Evolutionary conservation across 257 asterid genomes (phyloP).

Genomic region (Nicotiana otophora): DNA sequence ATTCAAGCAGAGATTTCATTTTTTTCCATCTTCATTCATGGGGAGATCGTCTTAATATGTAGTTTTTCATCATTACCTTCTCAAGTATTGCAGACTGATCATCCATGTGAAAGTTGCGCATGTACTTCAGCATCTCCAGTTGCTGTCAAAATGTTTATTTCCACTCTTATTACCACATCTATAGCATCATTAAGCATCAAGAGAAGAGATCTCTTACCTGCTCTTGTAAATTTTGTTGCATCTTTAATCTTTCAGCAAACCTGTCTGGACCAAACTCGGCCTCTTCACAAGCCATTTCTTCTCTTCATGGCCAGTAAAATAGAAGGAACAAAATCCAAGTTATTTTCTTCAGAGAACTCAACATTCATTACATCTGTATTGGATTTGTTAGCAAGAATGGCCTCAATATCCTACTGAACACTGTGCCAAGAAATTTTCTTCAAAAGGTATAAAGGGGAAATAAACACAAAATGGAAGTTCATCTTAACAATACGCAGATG

Average conservation of each 20-base stretch:
- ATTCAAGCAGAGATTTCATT: too few relatives aligned
- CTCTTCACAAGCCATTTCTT: slow-evolving; percentile 90
- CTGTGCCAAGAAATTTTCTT: too few relatives aligned
- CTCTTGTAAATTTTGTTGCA: slow-evolving; percentile 53
- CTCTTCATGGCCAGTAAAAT: slow-evolving; percentile 42
- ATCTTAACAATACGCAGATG: background rate
- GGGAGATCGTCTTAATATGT: background rate
- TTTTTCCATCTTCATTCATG: background rate
- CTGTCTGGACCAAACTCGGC: slow-evolving; percentile 81
- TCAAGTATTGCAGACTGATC: slow-evolving; percentile 82
- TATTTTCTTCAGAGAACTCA: background rate
- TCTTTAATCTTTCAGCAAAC: slow-evolving; percentile 51
- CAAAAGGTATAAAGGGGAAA: too few relatives aligned
- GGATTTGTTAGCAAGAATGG: background rate
- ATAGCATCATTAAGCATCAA: background rate
- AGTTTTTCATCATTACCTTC: slow-evolving; percentile 35
- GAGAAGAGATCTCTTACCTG: slow-evolving; percentile 36
- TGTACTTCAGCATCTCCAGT: slow-evolving; percentile 79
- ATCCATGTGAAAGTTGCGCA: slow-evolving; percentile 64
- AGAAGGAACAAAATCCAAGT: slow-evolving; percentile 1
- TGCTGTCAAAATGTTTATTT: slow-evolving; percentile 40
- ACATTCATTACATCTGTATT: background rate
- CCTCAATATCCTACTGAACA: too few relatives aligned
- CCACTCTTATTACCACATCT: background rate
- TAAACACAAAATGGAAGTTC: too few relatives aligned